Evolutionary conservation across 129 eudicot genomes (phyloP).

Genomic region (Chrysanthemum seticuspe): DNA sequence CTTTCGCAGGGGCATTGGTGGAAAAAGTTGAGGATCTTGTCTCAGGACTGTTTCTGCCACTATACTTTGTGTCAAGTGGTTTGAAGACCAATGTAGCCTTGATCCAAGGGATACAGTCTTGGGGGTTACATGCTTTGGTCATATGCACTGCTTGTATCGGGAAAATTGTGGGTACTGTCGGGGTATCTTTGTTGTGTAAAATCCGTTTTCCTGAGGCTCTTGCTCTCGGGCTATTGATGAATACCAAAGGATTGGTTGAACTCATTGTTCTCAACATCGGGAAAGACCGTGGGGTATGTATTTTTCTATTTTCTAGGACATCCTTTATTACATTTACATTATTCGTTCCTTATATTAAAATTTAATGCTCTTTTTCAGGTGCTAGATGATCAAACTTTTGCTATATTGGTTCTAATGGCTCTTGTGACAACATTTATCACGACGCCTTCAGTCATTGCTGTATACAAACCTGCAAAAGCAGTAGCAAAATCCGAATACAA

Average conservation of each 20-base stretch:
- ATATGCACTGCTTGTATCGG: slow-evolving; percentile 57
- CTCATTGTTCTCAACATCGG: slow-evolving; percentile 52
- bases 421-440: too few relatives aligned
- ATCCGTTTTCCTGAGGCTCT: slow-evolving; percentile 49
- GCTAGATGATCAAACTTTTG: too few relatives aligned
- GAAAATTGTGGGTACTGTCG: slow-evolving; percentile 65
- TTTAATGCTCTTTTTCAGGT: too few relatives aligned
- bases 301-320: too few relatives aligned
- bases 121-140: slow-evolving; percentile 76
- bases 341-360: too few relatives aligned
- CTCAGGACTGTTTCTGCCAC: slow-evolving; percentile 60
- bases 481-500: too few relatives aligned
- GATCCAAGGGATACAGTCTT: slow-evolving; percentile 62
- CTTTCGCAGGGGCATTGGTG: slow-evolving; percentile 67
- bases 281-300: slow-evolving; percentile 59
- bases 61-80: slow-evolving; percentile 81
- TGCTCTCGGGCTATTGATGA: slow-evolving; percentile 64
- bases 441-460: too few relatives aligned
- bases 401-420: too few relatives aligned
- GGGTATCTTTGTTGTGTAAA: slow-evolving; percentile 45
- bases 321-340: too few relatives aligned
- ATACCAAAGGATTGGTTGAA: slow-evolving; percentile 52
- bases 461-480: too few relatives aligned
- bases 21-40: slow-evolving; percentile 84
- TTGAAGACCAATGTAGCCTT: slow-evolving; percentile 70